A percentile compares a stretch with the other conserved stretches of the same genome.
phyloP scores from a whole-genome alignment of 1,284 basidiomycete species.

The Melanopsichium pennsylvanicum region DNA sequence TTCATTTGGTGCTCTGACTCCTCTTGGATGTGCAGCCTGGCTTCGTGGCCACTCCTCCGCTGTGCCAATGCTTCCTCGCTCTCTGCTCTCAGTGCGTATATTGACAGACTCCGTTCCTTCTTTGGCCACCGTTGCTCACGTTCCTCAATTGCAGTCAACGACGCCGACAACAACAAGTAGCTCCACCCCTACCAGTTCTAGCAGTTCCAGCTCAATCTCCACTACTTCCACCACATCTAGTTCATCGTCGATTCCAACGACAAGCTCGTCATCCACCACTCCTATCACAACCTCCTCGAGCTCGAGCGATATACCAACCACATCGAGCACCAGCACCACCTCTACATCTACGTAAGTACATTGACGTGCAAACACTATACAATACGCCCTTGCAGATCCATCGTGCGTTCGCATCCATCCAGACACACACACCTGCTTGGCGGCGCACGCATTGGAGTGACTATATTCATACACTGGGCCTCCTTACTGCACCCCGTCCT shows the following conservation, averaged over 20 bases:
- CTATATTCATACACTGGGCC: too few species aligned
- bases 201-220: constrained; percentile 14
- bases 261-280: constrained; percentile 9
- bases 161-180: constrained; percentile 1
- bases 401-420: constrained; percentile 19
- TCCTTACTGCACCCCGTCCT: too few species aligned
- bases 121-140: not conserved
- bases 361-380: too few species aligned
- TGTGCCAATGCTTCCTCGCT: too few species aligned
- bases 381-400: not conserved
- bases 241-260: constrained; percentile 4
- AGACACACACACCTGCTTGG: constrained; percentile 13
- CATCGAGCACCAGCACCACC: constrained; percentile 23
- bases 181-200: constrained; percentile 10
- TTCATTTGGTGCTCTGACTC: constrained; percentile 1
- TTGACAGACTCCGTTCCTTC: too few species aligned
- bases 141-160: not conserved
- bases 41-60: too few species aligned
- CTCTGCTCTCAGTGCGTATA: too few species aligned
- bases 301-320: constrained; percentile 6
- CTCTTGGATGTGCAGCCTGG: constrained; percentile 1
- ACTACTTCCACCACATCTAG: constrained; percentile 10
- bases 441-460: constrained; percentile 21
- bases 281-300: constrained; percentile 11
- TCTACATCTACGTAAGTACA: constrained; percentile 43